Conservation (phyloP, 2,329 filamentous ascomycete species). For the Xylariaceae sp. region DNA sequence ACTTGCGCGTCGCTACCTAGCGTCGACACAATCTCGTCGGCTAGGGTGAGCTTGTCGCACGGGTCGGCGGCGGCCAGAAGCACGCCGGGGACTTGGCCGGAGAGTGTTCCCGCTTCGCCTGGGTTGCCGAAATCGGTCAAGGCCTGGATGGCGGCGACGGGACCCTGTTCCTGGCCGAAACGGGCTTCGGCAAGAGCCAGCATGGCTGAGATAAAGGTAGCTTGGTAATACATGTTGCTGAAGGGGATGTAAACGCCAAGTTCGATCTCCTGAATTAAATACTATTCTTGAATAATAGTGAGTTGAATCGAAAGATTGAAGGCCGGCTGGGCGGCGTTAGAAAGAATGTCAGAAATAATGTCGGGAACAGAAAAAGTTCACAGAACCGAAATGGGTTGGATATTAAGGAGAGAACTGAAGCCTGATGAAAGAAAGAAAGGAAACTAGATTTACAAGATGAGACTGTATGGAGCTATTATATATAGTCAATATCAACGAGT, state of each 20-base stretch:
- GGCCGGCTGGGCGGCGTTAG: slow-evolving; percentile 36
- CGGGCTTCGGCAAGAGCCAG: slow-evolving; percentile 53
- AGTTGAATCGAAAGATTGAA: slow-evolving; percentile 21
- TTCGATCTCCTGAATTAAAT: slow-evolving; percentile 14
- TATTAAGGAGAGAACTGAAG: slow-evolving; percentile 36
- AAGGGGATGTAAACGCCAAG: slow-evolving; percentile 25
- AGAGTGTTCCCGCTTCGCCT: slow-evolving; percentile 65
- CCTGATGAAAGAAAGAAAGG: slow-evolving; percentile 27
- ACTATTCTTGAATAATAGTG: slow-evolving; percentile 17
- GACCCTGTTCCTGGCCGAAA: slow-evolving; percentile 66
- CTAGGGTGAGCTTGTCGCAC: slow-evolving; percentile 67
- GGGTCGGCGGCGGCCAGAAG: slow-evolving; percentile 67
- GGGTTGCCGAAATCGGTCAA: slow-evolving; percentile 58
- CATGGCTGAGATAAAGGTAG: slow-evolving; percentile 44
- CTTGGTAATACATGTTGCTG: slow-evolving; percentile 48
- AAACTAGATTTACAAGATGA: slow-evolving; percentile 12
- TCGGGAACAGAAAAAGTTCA: slow-evolving; percentile 41
- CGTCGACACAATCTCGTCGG: slow-evolving; percentile 64
- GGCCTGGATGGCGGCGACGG: slow-evolving; percentile 56
- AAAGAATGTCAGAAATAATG: slow-evolving; percentile 38
- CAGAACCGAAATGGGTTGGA: slow-evolving; percentile 41
- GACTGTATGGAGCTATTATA: slow-evolving; percentile 22
- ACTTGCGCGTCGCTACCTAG: slow-evolving; percentile 64
- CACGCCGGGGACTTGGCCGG: slow-evolving; percentile 62
- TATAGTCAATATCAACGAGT: slow-evolving; percentile 14